Conservation (phyloP, 2,329 filamentous ascomycete species). For the Mollisia scopiformis region DNA sequence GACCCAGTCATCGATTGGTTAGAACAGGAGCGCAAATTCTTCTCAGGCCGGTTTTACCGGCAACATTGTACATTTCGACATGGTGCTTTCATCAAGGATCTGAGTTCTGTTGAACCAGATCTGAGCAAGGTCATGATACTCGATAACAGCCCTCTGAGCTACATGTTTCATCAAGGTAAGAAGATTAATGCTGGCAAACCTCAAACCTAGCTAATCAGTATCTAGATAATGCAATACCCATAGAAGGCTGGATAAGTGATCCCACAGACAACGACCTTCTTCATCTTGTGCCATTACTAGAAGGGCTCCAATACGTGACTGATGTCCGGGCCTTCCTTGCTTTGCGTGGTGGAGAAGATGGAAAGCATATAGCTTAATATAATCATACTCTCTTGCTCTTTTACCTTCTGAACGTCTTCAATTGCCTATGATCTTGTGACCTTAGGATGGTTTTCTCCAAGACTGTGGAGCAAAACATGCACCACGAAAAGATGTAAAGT, state of each 20-base stretch:
- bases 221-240: constrained; percentile 97
- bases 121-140: constrained; percentile 98
- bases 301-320: constrained; percentile 94
- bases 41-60: constrained; percentile 89
- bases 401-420: background rate
- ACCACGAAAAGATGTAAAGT: too few relatives aligned
- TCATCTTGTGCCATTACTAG: constrained; percentile 88
- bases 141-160: constrained; percentile 97
- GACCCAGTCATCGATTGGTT: constrained; percentile 99
- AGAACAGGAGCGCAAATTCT: constrained; percentile 95
- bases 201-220: constrained; percentile 8
- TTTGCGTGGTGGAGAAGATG: constrained; percentile 82
- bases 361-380: constrained; percentile 46
- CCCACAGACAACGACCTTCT: constrained; percentile 95
- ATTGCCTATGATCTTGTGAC: background rate
- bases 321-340: constrained; percentile 92
- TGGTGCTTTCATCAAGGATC: constrained; percentile 96
- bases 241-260: constrained; percentile 99
- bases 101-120: constrained; percentile 94
- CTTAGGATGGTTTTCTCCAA: background rate
- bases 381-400: constrained; percentile 13
- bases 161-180: constrained; percentile 96
- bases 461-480: too few relatives aligned
- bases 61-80: constrained; percentile 97
- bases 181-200: background rate